Percentiles rank a stretch among this genome's conserved stretches.
phyloP scores from a whole-genome alignment of 345 rosid species.

The Rhodamnia rubescens region DNA sequence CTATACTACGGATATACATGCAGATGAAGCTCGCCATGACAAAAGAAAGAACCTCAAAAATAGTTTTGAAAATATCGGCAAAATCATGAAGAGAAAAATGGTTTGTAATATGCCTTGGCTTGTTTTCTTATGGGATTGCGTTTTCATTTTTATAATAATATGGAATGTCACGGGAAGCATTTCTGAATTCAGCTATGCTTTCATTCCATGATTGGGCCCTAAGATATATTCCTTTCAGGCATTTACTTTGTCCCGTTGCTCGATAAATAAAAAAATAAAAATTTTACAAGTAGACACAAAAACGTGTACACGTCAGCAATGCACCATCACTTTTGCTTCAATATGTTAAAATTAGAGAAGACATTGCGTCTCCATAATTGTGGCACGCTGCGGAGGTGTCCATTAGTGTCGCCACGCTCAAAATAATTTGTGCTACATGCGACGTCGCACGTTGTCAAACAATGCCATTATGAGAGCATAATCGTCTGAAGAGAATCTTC shows the following conservation, averaged over 20 bases:
- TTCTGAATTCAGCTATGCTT: slow-evolving; percentile 19
- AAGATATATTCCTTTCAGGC: slow-evolving; percentile 9
- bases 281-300: slow-evolving; percentile 4
- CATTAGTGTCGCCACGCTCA: neutral
- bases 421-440: neutral
- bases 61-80: neutral
- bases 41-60: neutral
- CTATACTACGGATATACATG: neutral
- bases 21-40: neutral
- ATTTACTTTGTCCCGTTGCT: slow-evolving; percentile 21
- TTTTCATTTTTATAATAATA: neutral
- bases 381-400: neutral
- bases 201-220: slow-evolving; percentile 8
- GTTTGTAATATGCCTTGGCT: neutral
- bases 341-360: neutral
- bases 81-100: neutral
- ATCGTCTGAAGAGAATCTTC: neutral
- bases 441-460: neutral
- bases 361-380: neutral
- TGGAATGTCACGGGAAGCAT: slow-evolving; percentile 43
- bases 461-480: neutral
- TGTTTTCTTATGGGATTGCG: neutral
- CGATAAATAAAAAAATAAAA: neutral
- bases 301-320: slow-evolving; percentile 21
- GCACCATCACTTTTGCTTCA: neutral